Conservation (phyloP, 208 protist genomes). For the Crithidia expoeki region DNA sequence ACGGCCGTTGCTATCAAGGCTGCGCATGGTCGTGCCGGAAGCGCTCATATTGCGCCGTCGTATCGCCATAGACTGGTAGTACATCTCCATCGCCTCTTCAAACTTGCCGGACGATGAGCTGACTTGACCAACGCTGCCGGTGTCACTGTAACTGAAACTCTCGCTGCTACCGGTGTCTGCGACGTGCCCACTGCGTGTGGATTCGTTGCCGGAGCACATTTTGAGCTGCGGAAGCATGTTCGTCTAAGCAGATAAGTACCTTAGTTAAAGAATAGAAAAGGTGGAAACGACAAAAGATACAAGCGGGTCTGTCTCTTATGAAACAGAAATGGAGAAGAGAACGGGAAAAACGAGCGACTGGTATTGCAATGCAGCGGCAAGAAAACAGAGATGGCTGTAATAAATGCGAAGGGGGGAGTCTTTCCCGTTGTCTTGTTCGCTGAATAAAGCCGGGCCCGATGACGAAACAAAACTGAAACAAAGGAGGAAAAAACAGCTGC, state of each 20-base stretch:
- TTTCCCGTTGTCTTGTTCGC: too few species aligned
- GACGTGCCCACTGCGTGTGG: neutral
- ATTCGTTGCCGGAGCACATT: neutral
- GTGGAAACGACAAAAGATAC: too few species aligned
- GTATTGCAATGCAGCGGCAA: too few species aligned
- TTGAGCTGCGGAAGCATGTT: constrained; percentile 5
- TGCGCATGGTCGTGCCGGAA: neutral
- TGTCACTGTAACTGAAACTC: constrained; percentile 5
- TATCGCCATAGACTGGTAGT: constrained; percentile 23
- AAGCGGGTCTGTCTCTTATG: too few species aligned
- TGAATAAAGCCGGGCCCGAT: too few species aligned
- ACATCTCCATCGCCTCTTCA: constrained; percentile 20
- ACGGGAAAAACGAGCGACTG: too few species aligned
- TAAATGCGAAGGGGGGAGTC: too few species aligned
- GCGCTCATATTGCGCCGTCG: constrained; percentile 13
- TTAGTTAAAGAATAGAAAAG: too few species aligned
- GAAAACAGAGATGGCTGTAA: too few species aligned
- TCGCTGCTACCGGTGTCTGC: constrained; percentile 1
- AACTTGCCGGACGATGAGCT: constrained; percentile 21
- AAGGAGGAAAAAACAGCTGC: too few species aligned
- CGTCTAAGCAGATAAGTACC: neutral
- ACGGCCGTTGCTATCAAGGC: neutral
- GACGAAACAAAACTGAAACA: too few species aligned
- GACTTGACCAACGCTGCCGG: neutral
- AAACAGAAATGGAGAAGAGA: too few species aligned